Conservation (phyloP, 208 protist species). For the Wallacemonas sp. region DNA sequence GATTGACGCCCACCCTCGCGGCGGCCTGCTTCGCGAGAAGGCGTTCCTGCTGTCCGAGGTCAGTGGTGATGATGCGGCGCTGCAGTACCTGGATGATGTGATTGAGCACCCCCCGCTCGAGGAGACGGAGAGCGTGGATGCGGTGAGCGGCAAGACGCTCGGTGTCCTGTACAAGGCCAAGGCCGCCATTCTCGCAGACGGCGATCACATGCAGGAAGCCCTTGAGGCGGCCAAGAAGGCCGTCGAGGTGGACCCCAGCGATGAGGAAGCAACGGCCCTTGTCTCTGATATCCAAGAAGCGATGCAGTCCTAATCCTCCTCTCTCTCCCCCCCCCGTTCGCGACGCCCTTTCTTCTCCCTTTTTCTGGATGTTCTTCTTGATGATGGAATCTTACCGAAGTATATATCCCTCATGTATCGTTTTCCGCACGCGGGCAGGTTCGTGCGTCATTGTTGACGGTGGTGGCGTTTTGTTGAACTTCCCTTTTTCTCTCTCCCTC, state of each 20-base stretch:
- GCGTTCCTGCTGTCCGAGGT: constrained; percentile 85
- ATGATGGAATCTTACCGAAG: too few species aligned
- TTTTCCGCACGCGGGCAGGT: too few species aligned
- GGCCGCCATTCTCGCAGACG: constrained; percentile 87
- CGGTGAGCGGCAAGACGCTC: constrained; percentile 40
- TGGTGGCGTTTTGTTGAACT: too few species aligned
- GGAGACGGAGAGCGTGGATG: constrained; percentile 74
- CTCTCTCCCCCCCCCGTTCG: too few species aligned
- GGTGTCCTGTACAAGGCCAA: constrained; percentile 86
- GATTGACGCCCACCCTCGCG: constrained; percentile 77
- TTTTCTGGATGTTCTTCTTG: constrained; percentile 9
- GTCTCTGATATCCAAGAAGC: constrained; percentile 60
- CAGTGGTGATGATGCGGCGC: constrained; percentile 67
- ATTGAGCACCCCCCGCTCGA: constrained; percentile 79
- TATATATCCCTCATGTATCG: too few species aligned
- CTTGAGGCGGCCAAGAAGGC: constrained; percentile 62
- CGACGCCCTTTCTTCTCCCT: neutral
- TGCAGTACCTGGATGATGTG: constrained; percentile 64
- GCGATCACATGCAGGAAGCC: constrained; percentile 63
- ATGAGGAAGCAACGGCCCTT: constrained; percentile 74
- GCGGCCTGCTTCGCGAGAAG: constrained; percentile 81
- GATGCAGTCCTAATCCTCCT: constrained; percentile 21
- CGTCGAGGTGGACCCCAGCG: constrained; percentile 51
- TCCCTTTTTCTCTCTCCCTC: constrained; percentile 4
- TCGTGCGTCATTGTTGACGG: too few species aligned